Percentiles rank a stretch among this genome's conserved stretches.
These are phyloP conservation scores for Orbilia blumenaviensis DNA, from an alignment of 2,329 filamentous ascomycete species.

Conservation along the genomic window DNA sequence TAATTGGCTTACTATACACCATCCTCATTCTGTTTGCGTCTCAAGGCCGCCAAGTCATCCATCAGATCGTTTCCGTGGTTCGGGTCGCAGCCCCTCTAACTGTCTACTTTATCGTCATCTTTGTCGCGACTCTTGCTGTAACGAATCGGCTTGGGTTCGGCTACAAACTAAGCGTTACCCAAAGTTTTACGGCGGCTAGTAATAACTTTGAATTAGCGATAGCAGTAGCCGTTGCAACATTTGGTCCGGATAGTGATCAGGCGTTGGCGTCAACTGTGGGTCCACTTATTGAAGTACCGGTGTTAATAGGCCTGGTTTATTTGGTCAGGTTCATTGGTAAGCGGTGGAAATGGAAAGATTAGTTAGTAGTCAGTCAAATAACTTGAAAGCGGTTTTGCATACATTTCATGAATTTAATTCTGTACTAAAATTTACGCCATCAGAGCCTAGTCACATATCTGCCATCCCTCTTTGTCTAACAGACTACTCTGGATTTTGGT, in stretches of 20 bases:
- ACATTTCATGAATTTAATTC: no score
- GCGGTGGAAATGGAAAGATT: slow-evolving; percentile 67
- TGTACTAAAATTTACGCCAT: no score
- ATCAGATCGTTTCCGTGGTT: slow-evolving; percentile 83
- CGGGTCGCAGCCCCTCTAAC: slow-evolving; percentile 81
- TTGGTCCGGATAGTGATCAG: slow-evolving; percentile 79
- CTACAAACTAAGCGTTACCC: slow-evolving; percentile 75
- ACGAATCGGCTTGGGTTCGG: slow-evolving; percentile 74
- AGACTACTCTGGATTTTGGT: no score
- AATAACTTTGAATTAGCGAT: slow-evolving; percentile 95
- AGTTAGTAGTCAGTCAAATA: not conserved
- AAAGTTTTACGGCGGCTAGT: slow-evolving; percentile 88
- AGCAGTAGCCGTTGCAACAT: slow-evolving; percentile 83
- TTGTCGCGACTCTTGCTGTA: slow-evolving; percentile 73
- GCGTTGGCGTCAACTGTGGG: slow-evolving; percentile 84
- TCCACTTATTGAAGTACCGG: slow-evolving; percentile 85
- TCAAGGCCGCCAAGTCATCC: slow-evolving; percentile 78
- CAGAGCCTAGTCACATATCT: no score
- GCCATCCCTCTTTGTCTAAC: no score
- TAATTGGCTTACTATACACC: slow-evolving; percentile 85
- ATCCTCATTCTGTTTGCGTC: slow-evolving; percentile 86
- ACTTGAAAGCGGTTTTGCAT: no score
- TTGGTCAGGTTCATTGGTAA: slow-evolving; percentile 70
- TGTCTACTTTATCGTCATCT: slow-evolving; percentile 81
- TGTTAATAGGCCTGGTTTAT: slow-evolving; percentile 80